These are phyloP conservation scores for Agaricus bisporus DNA, from an alignment of 768 basidiomycete genomes.

Conservation along the genomic window DNA sequence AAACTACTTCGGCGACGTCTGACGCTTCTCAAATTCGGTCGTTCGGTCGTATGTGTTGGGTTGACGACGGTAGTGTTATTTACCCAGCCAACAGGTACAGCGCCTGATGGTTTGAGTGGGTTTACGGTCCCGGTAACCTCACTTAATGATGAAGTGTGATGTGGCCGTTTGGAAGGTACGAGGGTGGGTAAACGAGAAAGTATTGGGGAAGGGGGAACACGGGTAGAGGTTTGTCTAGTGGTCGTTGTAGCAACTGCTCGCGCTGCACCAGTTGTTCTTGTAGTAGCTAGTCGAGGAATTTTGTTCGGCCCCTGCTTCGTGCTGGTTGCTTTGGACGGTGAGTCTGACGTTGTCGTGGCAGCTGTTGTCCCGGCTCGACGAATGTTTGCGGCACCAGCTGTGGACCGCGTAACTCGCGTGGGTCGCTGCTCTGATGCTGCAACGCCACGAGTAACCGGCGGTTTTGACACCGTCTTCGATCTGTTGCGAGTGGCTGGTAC, in stretches of 20 bases:
- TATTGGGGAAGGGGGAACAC: slow-evolving; percentile 54
- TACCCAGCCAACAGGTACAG: slow-evolving; percentile 66
- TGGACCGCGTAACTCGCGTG: slow-evolving; percentile 67
- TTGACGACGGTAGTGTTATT: slow-evolving; percentile 68
- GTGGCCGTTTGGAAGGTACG: slow-evolving; percentile 47
- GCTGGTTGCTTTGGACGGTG: slow-evolving; percentile 34
- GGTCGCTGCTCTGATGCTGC: slow-evolving; percentile 70
- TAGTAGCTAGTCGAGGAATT: slow-evolving; percentile 59
- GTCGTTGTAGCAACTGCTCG: slow-evolving; percentile 20
- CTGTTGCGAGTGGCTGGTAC: slow-evolving; percentile 34
- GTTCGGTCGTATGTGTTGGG: slow-evolving; percentile 63
- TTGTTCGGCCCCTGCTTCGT: slow-evolving; percentile 52
- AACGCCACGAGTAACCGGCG: slow-evolving; percentile 30
- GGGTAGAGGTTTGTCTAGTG: slow-evolving; percentile 26
- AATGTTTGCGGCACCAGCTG: slow-evolving; percentile 48
- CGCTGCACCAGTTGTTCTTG: slow-evolving; percentile 41
- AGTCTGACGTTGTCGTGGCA: slow-evolving; percentile 18
- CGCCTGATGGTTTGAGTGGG: slow-evolving; percentile 30
- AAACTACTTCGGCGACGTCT: slow-evolving; percentile 82
- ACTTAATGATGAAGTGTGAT: slow-evolving; percentile 40
- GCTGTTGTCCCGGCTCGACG: slow-evolving; percentile 42
- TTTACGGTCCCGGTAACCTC: slow-evolving; percentile 37
- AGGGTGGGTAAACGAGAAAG: slow-evolving; percentile 78
- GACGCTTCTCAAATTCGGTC: slow-evolving; percentile 69
- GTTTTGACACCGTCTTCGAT: slow-evolving; percentile 30